Evolutionary conservation across 345 rosid species (phyloP).

Genomic region (Eucalyptus marginata): DNA sequence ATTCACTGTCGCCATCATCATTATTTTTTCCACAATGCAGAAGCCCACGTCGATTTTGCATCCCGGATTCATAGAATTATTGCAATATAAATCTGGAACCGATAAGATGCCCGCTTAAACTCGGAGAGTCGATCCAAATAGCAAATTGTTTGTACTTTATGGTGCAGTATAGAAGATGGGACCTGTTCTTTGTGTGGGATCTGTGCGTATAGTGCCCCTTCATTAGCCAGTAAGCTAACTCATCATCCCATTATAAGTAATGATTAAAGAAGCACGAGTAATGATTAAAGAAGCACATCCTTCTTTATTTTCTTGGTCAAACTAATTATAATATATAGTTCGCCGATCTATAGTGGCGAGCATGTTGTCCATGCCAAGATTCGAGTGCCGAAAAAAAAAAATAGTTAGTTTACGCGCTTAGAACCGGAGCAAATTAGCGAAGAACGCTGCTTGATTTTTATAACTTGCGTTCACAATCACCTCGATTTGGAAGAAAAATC

Average conservation of each 20-base stretch:
- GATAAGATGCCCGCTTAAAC: accelerated
- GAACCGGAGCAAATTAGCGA: not conserved
- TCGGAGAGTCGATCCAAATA: accelerated
- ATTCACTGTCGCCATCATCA: accelerated
- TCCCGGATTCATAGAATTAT: accelerated
- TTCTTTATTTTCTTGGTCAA: not conserved
- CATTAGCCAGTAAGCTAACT: not conserved
- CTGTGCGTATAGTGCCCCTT: not conserved
- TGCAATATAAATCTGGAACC: not conserved
- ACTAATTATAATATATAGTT: not conserved
- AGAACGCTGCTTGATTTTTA: not conserved
- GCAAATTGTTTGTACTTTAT: not conserved
- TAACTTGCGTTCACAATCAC: not conserved
- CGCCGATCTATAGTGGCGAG: not conserved
- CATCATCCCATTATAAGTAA: not conserved
- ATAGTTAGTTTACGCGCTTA: not conserved
- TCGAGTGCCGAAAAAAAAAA: not conserved
- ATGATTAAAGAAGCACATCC: not conserved
- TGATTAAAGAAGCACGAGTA: not conserved
- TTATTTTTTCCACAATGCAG: not conserved
- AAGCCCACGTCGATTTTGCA: not conserved
- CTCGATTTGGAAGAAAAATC: not conserved
- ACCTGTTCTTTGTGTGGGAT: not conserved
- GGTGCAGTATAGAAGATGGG: not conserved
- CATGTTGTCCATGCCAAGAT: not conserved